Evolutionary conservation across 163 green algal species (phyloP).

Genomic region (Chlorella variabilis): DNA sequence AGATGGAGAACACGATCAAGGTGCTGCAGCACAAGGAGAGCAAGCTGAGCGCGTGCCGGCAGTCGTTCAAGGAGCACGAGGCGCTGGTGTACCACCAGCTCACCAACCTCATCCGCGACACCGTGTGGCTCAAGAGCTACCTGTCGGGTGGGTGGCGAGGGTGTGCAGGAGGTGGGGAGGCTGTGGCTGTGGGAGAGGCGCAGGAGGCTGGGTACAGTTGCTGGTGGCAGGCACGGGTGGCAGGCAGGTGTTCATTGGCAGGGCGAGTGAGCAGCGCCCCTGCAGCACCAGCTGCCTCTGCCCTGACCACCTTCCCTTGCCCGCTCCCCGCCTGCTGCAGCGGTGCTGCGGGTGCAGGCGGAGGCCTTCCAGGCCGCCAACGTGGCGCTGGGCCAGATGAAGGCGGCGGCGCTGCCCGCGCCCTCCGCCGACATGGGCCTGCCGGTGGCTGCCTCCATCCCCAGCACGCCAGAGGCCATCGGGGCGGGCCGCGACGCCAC

Average conservation of each 20-base stretch:
- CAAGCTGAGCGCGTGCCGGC: constrained; percentile 66
- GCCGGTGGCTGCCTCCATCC: constrained; percentile 24
- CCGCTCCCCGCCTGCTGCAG: background rate
- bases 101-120: constrained; percentile 73
- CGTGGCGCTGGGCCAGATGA: constrained; percentile 55
- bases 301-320: background rate
- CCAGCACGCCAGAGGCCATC: constrained; percentile 33
- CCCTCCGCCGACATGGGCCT: constrained; percentile 7
- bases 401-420: constrained; percentile 32
- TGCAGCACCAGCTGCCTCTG: too few species aligned
- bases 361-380: constrained; percentile 66
- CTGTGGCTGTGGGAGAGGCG: background rate
- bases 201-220: background rate
- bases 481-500: constrained; percentile 11
- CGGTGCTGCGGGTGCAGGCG: constrained; percentile 69
- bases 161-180: too few species aligned
- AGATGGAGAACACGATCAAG: constrained; percentile 74
- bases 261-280: too few species aligned
- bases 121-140: constrained; percentile 75
- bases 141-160: constrained; percentile 44
- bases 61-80: constrained; percentile 78
- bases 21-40: constrained; percentile 75
- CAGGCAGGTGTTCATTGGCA: too few species aligned
- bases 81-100: constrained; percentile 74
- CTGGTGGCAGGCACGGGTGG: background rate